phyloP scores from a whole-genome alignment of 306 rosid species.

The Luffa aegyptiaca region DNA sequence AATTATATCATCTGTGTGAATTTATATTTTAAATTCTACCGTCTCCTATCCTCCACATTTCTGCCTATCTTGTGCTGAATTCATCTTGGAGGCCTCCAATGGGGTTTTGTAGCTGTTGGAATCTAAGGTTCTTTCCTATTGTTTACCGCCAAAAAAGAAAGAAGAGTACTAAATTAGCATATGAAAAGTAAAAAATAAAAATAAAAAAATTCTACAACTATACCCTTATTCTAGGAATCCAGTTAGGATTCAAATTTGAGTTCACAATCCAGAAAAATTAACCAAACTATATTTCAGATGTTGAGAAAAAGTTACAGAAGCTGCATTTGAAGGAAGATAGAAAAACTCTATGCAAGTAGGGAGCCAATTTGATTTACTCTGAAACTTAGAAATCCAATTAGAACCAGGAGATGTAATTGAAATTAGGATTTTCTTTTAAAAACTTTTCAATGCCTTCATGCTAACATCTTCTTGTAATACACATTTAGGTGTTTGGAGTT shows the following conservation, averaged over 20 bases:
- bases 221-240: not conserved
- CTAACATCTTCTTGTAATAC: not conserved
- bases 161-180: not conserved
- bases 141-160: not conserved
- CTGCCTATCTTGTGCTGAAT: not conserved
- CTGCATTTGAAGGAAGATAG: not conserved
- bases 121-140: not conserved
- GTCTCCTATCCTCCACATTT: not conserved
- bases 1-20: not conserved
- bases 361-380: not conserved
- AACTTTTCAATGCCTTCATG: not conserved
- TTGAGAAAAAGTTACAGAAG: not conserved
- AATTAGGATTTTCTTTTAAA: not conserved
- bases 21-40: not conserved
- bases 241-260: not conserved
- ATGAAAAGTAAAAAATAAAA: not conserved
- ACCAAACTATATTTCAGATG: not conserved
- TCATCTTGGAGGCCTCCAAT: not conserved
- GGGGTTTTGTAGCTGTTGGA: not conserved
- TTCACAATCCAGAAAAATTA: not conserved
- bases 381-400: not conserved
- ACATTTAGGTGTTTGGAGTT: too few relatives aligned
- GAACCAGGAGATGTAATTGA: not conserved
- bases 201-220: not conserved
- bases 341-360: not conserved